Evolutionary conservation across 176 grass and related monocot species (phyloP), one percentile per base, ranked within the genome.

Genomic region (Echinochloa phyllopogon): DNA sequence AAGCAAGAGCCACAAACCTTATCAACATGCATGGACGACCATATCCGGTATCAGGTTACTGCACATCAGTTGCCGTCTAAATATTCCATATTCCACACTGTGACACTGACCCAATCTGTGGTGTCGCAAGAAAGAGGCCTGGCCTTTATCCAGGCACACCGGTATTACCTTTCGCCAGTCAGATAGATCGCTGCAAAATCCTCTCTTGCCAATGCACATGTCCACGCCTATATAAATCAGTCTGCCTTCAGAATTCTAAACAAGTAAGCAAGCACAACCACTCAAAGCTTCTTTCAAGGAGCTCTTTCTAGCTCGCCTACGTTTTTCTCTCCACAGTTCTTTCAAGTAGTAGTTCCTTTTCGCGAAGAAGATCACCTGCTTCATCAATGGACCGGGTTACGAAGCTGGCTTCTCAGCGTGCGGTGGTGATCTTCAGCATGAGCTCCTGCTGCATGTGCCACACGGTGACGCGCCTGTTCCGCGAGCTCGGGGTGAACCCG

Each of bases 381-480:
- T 14, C 56, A 62, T 21, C 16, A 8, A 89, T 89, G 88, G 88
- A 89, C 18, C 71, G 69, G 56, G 92, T 98, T 48, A 95, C 84
- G 43, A 95, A 67, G 76, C 88, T 95, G 9, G 92, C 91, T 25
- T 78, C 89, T 24, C 92, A 98, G 69, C 53, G 89, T 1, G 87
- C 95, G 5, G 89, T 98, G 43, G 95, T 95, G 61, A 86, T 95
- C 50, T 98, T 98, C 86, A 90, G 86, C 85, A 67, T 48, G 58
- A 98, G 89, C 87, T 95, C 95, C 2, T 98, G 95, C 82, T 91
- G 92, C 85, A 95, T 95, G 93, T 93, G 87, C 74, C 95, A 95
- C 90, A 90, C 89, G 5, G 84, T 93, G 68, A 88, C 77, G 38
- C 88, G 91, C 11, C 89, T 91, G 1, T 48, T 91, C 60, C 77